A percentile compares a stretch with the other conserved stretches of the same genome.
Conservation (phyloP, 352 stramenopile species). For the Globisporangium uncinulatum region DNA sequence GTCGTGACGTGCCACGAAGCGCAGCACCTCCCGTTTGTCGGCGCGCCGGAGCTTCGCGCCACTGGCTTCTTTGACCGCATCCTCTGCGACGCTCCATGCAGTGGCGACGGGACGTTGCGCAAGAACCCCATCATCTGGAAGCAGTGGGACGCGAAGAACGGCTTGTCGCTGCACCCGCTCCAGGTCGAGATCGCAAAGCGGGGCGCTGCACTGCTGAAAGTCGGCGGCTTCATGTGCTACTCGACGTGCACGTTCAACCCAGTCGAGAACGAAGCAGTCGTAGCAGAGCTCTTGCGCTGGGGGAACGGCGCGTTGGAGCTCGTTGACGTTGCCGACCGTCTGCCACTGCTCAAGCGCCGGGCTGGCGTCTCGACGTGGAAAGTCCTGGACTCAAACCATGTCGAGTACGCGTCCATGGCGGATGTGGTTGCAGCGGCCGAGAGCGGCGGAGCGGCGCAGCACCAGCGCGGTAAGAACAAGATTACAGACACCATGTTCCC, state of each 20-base stretch:
- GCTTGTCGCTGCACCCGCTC: constrained; percentile 90
- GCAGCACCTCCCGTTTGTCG: constrained; percentile 93
- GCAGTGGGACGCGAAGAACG: constrained; percentile 90
- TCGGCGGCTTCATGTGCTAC: constrained; percentile 94
- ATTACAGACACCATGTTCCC: constrained; percentile 89
- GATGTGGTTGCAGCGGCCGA: constrained; percentile 48
- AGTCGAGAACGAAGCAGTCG: constrained; percentile 99
- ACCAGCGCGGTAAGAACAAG: constrained; percentile 74
- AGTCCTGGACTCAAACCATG: constrained; percentile 85
- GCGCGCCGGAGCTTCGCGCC: constrained; percentile 38
- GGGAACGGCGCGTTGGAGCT: constrained; percentile 89
- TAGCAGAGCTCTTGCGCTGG: constrained; percentile 92
- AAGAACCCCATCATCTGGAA: constrained; percentile 98
- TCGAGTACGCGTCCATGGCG: constrained; percentile 74
- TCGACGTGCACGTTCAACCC: constrained; percentile 99
- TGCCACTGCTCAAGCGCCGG: constrained; percentile 82
- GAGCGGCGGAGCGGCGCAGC: background rate
- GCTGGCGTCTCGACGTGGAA: constrained; percentile 91
- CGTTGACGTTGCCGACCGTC: constrained; percentile 78
- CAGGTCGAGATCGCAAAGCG: constrained; percentile 95
- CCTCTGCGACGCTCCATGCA: constrained; percentile 98
- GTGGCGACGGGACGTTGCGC: constrained; percentile 96
- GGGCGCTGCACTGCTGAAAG: constrained; percentile 88
- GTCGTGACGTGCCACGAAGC: constrained; percentile 96
- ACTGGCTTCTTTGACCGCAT: constrained; percentile 97